These are phyloP conservation scores for Arabidopsis hybrid DNA, from an alignment of 441 rosid species.

Conservation along the genomic window DNA sequence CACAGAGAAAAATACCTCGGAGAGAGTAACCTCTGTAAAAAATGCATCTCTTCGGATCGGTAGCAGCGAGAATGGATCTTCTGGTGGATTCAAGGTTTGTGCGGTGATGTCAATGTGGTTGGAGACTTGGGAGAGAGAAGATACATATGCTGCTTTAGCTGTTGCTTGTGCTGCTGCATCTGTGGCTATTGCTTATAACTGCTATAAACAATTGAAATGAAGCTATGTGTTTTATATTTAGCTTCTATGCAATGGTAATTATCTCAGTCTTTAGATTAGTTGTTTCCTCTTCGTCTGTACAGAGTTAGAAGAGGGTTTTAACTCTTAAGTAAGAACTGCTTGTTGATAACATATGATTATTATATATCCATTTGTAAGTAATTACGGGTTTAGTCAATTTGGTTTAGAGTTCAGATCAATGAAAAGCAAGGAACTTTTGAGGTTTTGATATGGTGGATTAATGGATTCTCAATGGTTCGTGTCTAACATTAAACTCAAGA, in stretches of 20 bases:
- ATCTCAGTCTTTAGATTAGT: constrained; percentile 23
- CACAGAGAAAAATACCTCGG: constrained; percentile 50
- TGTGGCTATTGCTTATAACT: constrained; percentile 75
- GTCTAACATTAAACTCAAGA: constrained; percentile 27
- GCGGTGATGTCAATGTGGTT: constrained; percentile 73
- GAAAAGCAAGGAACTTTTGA: no score
- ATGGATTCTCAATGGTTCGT: constrained; percentile 18
- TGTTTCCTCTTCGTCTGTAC: constrained; percentile 22
- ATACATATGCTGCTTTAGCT: constrained; percentile 85
- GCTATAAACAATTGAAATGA: constrained; percentile 73
- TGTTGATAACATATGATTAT: constrained; percentile 1
- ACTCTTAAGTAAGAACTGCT: constrained; percentile 16
- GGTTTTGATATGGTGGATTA: not conserved
- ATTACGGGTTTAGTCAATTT: not conserved
- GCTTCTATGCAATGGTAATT: constrained; percentile 1
- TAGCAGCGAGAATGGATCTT: constrained; percentile 51
- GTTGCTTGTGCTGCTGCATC: constrained; percentile 87
- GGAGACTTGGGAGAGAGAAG: constrained; percentile 94
- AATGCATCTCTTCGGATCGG: constrained; percentile 46
- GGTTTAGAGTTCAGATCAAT: no score
- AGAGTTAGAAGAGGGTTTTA: constrained; percentile 28
- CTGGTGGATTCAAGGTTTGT: constrained; percentile 50
- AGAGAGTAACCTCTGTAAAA: constrained; percentile 52
- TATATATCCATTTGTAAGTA: constrained; percentile 14
- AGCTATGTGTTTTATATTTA: constrained; percentile 4